Evolutionary conservation across 2,329 filamentous ascomycete genomes (phyloP).

Genomic region (Pestalotiopsis sp.): DNA sequence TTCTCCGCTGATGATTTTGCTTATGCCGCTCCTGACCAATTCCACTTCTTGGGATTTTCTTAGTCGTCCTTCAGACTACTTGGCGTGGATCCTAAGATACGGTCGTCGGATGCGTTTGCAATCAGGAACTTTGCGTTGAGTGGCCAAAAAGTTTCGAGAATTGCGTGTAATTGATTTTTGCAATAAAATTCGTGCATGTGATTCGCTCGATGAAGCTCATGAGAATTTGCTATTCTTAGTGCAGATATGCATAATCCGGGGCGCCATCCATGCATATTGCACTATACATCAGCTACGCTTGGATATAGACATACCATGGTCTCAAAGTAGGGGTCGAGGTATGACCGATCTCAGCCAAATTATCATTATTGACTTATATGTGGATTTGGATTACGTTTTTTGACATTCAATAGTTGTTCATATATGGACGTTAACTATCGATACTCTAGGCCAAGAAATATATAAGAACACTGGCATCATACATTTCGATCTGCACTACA

Average conservation of each 20-base stretch:
- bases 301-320: neutral
- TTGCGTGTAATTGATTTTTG: neutral
- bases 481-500: neutral
- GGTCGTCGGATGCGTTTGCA: neutral
- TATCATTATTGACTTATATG: too few relatives aligned
- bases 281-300: neutral
- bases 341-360: too few relatives aligned
- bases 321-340: too few relatives aligned
- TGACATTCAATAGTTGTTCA: too few relatives aligned
- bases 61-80: neutral
- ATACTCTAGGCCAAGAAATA: neutral
- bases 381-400: too few relatives aligned
- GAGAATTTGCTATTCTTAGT: constrained; percentile 2
- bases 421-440: too few relatives aligned
- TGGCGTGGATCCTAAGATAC: neutral
- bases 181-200: neutral
- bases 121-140: too few relatives aligned
- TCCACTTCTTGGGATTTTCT: too few relatives aligned
- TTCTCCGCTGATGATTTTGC: neutral
- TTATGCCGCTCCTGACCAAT: neutral
- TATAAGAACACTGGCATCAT: neutral
- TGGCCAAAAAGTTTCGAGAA: too few relatives aligned
- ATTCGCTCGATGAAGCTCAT: neutral
- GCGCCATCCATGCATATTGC: neutral
- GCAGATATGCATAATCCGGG: neutral